phyloP scores from a whole-genome alignment of 768 basidiomycete genomes.

The Pleurotus sapidus region DNA sequence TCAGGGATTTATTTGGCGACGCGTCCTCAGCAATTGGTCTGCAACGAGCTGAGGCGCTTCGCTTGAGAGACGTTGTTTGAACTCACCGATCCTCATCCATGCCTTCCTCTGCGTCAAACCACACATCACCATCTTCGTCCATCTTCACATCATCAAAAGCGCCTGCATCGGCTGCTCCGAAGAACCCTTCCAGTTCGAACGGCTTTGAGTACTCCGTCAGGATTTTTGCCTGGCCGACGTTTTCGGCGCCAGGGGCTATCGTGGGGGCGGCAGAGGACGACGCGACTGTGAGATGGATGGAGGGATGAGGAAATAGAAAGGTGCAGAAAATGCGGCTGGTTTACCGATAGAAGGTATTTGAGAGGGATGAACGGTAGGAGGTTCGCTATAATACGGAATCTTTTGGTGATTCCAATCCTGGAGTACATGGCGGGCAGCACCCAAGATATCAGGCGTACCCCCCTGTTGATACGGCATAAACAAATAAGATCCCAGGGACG shows the following conservation, averaged over 20 bases:
- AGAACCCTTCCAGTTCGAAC: conserved; percentile 78
- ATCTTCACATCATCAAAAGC: conserved; percentile 51
- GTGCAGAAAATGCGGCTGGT: conserved; percentile 1
- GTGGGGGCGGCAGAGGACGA: conserved; percentile 22
- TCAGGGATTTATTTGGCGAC: conserved; percentile 25
- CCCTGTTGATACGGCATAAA: conserved; percentile 45
- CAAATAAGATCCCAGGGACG: background rate
- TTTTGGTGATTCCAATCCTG: conserved; percentile 97
- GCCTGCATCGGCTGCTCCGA: conserved; percentile 78
- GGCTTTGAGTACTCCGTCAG: conserved; percentile 67
- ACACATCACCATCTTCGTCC: conserved; percentile 21
- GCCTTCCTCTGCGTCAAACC: conserved; percentile 15
- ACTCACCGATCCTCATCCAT: conserved; percentile 22
- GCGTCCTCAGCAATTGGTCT: background rate
- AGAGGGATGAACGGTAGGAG: conserved; percentile 78
- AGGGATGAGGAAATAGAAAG: no score
- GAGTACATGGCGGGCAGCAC: conserved; percentile 78
- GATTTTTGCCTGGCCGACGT: conserved; percentile 80
- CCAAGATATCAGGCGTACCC: conserved; percentile 84
- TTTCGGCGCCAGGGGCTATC: conserved; percentile 73
- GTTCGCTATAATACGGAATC: conserved; percentile 83
- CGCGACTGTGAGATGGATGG: conserved; percentile 21
- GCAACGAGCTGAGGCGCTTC: no score
- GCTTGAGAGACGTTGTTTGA: no score
- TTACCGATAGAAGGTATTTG: conserved; percentile 54